Conservation (phyloP, 305 asterid genomes). For the Ajuga reptans region DNA sequence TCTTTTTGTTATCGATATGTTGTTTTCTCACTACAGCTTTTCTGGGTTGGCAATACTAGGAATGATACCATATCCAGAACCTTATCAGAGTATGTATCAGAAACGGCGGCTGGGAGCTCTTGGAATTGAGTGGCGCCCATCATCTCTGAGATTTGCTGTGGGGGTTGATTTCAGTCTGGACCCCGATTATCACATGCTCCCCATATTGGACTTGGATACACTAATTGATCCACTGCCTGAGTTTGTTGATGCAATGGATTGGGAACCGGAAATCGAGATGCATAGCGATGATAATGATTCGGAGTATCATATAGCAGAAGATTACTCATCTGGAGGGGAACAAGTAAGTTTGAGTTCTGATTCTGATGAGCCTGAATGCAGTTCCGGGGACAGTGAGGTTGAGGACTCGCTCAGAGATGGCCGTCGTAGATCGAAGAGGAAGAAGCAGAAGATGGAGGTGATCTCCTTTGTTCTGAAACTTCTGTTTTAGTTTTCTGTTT, state of each 20-base stretch:
- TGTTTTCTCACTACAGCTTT: conserved; percentile 10
- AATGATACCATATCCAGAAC: conserved; percentile 92
- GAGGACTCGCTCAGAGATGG: conserved; percentile 48
- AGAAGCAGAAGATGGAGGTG: conserved; percentile 62
- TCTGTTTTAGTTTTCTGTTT: not conserved
- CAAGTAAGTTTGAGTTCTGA: conserved; percentile 50
- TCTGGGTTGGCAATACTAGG: conserved; percentile 38
- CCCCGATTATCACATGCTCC: conserved; percentile 73
- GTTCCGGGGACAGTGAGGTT: conserved; percentile 54
- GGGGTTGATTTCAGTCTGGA: conserved; percentile 79
- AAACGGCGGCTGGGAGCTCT: conserved; percentile 79
- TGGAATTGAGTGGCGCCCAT: conserved; percentile 94
- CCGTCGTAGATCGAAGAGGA: conserved; percentile 75
- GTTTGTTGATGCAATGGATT: conserved; percentile 81
- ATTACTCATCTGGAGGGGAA: conserved; percentile 77
- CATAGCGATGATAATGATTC: conserved; percentile 89
- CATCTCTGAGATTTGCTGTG: conserved; percentile 69
- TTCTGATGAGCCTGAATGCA: conserved; percentile 54
- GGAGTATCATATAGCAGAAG: conserved; percentile 83
- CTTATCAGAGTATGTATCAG: conserved; percentile 90
- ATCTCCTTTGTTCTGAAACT: conserved; percentile 14
- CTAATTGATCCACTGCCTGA: conserved; percentile 81
- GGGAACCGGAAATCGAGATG: conserved; percentile 90
- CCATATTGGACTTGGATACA: conserved; percentile 73
- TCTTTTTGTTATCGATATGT: conserved; percentile 6